Evolutionary conservation across 78 protist genomes (phyloP), one percentile per base, ranked within the genome.

Genomic region (Emiliania huxleyi): DNA sequence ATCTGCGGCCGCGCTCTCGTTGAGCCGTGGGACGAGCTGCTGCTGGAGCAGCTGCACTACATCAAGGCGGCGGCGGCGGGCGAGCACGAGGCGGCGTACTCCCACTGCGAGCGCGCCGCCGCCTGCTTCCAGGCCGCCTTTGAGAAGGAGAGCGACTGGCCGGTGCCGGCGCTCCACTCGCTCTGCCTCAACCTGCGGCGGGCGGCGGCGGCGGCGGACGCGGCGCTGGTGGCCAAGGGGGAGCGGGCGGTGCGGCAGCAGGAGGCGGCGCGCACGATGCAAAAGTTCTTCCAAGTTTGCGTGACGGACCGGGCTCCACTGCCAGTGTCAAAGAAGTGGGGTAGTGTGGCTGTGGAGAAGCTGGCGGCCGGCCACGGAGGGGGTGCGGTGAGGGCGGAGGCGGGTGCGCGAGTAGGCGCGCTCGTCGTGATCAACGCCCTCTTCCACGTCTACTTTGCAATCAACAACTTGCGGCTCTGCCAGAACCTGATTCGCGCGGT

Each of bases 401-500:
- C n/a, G n/a, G n/a, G n/a, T n/a, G n/a, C n/a, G n/a, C n/a, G n/a
- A n/a, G n/a, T n/a, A n/a, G 92, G 92, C 83, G 75, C 92, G 0
- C 79, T 90, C 42, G 29, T 2, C 0, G 92, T 90, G 83, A 69
- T 90, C 79, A 90, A 90, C 38, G 40, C 5, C 11, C 83, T 90
- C 40, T 90, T 90, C 55, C 8, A 44, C 22, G 42, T 90, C 42
- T 90, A 90, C 83, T 90, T 90, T 75, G 0, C 25, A 35, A 8
- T 90, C 6, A 90, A 90, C 85, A 90, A 55, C 37, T 55, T 90
- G 55, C 48, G 85, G 12, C 79, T 90, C 33, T 90, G 92, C 83
- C 0, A 49, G 4, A 90, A 90, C 55, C 29, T 90, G 81, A 90
- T 90, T 8, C 48, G 75, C 48, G 79, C 92, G 8, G 83, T 90